Conservation (phyloP, 2,329 filamentous ascomycete species). For the Kalaharituber pfeilii region DNA sequence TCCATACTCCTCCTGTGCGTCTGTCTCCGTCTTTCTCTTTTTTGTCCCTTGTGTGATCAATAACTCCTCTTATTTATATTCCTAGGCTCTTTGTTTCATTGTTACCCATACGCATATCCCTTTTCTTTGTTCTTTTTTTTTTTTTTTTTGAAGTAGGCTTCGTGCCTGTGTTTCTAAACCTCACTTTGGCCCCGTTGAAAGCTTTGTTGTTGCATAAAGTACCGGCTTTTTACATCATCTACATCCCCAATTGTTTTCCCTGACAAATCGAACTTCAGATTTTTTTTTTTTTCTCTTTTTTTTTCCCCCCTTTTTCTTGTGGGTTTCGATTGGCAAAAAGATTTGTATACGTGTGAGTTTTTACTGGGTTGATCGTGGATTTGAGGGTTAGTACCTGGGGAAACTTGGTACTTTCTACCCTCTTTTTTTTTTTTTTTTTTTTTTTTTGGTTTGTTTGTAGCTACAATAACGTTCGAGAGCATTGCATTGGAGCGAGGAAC, state of each 20-base stretch:
- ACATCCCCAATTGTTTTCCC: neutral
- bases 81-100: neutral
- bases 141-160: neutral
- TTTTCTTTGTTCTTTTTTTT: neutral
- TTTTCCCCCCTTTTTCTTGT: neutral
- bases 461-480: no score
- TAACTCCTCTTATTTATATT: neutral
- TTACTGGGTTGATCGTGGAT: neutral
- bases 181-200: neutral
- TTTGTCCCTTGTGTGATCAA: neutral
- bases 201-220: neutral
- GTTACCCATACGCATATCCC: neutral
- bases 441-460: no score
- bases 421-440: conserved; percentile 10
- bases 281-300: neutral
- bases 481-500: no score
- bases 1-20: neutral
- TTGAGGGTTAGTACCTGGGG: neutral
- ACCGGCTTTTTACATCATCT: neutral
- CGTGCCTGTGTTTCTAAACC: neutral
- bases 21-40: neutral
- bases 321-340: neutral
- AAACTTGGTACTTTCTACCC: neutral
- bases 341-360: neutral
- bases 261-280: neutral